phyloP scores from a whole-genome alignment of 768 basidiomycete genomes.

The Tricholoma terreum region DNA sequence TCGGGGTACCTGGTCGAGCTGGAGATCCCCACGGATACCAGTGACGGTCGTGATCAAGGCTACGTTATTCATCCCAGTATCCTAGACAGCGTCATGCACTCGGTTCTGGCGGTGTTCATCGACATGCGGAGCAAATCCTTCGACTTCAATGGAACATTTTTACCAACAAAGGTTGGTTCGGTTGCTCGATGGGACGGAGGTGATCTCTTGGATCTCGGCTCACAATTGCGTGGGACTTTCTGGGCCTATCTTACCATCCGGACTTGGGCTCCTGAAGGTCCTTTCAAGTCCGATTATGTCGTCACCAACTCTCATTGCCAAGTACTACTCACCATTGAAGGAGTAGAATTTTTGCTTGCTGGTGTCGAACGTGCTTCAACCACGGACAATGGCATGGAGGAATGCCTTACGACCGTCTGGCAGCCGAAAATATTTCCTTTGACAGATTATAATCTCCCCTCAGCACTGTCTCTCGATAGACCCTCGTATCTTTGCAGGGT shows the following conservation, averaged over 20 bases:
- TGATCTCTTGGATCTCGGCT: neutral
- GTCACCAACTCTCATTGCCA: neutral
- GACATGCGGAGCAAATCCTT: constrained; percentile 1
- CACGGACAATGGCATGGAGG: neutral
- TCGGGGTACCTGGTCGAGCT: neutral
- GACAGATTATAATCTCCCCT: neutral
- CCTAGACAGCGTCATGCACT: constrained; percentile 7
- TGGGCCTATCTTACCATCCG: neutral
- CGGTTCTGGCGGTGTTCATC: constrained; percentile 4
- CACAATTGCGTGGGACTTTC: too few species aligned
- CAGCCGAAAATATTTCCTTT: neutral
- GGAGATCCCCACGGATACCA: neutral
- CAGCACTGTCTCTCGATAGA: neutral
- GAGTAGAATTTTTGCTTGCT: neutral
- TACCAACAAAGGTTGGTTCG: constrained; percentile 2
- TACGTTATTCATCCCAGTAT: constrained; percentile 9
- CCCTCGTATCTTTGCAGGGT: neutral
- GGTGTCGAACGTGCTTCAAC: neutral
- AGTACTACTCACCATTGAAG: constrained; percentile 1
- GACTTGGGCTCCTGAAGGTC: neutral
- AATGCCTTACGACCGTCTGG: neutral
- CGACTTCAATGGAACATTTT: constrained; percentile 1
- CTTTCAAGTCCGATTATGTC: neutral
- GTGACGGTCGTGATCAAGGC: constrained; percentile 1
- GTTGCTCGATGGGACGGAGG: constrained; percentile 6